A percentile compares a stretch with the other conserved stretches of the same genome.
These are phyloP conservation scores for Sugiyamaella pinicola DNA, from an alignment of 1,139 yeast genomes.

Conservation along the genomic window DNA sequence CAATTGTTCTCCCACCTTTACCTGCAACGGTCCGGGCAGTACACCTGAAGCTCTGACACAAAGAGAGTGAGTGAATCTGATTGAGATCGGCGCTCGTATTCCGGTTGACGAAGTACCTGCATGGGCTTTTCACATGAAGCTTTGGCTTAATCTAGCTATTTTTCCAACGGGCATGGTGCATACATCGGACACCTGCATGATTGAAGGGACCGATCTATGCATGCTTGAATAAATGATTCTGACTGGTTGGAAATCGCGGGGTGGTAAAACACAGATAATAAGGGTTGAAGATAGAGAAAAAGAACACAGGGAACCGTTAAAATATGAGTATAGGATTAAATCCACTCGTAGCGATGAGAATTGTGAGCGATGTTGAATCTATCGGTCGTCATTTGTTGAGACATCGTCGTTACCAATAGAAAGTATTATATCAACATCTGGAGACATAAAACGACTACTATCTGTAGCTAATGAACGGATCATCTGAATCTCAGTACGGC, in stretches of 20 bases:
- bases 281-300: not conserved
- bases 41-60: too few species aligned
- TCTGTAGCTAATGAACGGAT: not conserved
- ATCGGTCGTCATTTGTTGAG: too few species aligned
- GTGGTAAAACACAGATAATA: not conserved
- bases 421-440: too few species aligned
- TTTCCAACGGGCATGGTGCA: not conserved
- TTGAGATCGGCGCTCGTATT: not conserved
- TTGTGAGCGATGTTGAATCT: too few species aligned
- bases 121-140: conserved; percentile 3
- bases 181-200: conserved; percentile 7
- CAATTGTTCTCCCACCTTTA: not conserved
- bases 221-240: conserved; percentile 8
- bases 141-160: not conserved
- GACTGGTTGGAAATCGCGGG: conserved; percentile 13
- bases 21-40: not conserved
- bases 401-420: too few species aligned
- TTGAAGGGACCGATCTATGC: not conserved
- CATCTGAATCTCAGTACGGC: conserved; percentile 1
- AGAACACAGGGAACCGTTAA: too few species aligned
- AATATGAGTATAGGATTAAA: too few species aligned
- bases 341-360: too few species aligned
- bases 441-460: not conserved
- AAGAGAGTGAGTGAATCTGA: too few species aligned
- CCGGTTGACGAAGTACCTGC: not conserved